Conservation (phyloP, 208 protist genomes). For the Leishmania major region DNA sequence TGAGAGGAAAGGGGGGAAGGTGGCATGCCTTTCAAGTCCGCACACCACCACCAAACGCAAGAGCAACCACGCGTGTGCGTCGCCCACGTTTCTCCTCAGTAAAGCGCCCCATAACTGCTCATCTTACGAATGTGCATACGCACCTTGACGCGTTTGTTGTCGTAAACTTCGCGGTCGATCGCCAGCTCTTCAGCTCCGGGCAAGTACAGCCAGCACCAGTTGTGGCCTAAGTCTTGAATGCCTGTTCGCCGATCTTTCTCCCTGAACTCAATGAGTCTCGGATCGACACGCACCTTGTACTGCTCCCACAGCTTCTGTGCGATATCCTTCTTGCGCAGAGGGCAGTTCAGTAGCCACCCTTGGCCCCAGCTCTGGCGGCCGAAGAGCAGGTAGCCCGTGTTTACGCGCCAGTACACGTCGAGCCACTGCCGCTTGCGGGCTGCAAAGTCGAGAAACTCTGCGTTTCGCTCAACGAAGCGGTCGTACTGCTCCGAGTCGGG, state of each 20-base stretch:
- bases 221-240: constrained; percentile 92
- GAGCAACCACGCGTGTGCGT: background rate
- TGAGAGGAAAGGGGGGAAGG: background rate
- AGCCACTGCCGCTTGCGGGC: constrained; percentile 92
- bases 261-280: constrained; percentile 85
- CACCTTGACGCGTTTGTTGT: constrained; percentile 94
- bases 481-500: constrained; percentile 86
- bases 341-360: constrained; percentile 90
- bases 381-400: constrained; percentile 92
- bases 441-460: constrained; percentile 91
- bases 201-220: constrained; percentile 94
- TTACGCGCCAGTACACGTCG: constrained; percentile 93
- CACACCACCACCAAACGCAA: background rate
- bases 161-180: constrained; percentile 92
- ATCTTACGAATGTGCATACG: constrained; percentile 92
- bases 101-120: constrained; percentile 68
- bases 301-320: constrained; percentile 94
- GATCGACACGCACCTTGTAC: constrained; percentile 91
- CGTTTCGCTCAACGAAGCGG: constrained; percentile 86
- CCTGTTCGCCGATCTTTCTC: constrained; percentile 89
- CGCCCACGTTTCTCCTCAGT: constrained; percentile 34
- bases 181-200: constrained; percentile 89
- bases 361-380: constrained; percentile 90
- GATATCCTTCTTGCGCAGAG: constrained; percentile 86
- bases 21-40: background rate